Evolutionary conservation across 805 yeast species (phyloP).

Genomic region (Priceomyces melissophilus): DNA sequence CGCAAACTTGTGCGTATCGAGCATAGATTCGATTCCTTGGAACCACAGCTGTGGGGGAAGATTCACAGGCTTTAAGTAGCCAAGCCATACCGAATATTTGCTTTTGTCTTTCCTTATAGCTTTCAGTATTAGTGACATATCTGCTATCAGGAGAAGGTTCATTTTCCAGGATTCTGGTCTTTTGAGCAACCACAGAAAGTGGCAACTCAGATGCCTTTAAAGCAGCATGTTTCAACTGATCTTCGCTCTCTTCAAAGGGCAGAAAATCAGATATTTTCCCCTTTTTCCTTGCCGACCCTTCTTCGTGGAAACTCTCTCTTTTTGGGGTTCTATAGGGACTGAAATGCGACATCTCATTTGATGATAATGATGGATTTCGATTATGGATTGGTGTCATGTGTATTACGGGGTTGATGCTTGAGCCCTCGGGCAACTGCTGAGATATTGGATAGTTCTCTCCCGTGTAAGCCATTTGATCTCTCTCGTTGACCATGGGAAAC

Average conservation of each 20-base stretch:
- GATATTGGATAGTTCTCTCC: background rate
- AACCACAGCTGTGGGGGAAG: conserved; percentile 37
- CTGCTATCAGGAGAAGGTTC: conserved; percentile 12
- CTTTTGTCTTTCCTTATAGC: conserved; percentile 51
- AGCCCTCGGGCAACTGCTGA: conserved; percentile 9
- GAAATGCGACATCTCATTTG: no score
- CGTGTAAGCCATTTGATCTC: no score
- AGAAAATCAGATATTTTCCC: conserved; percentile 27
- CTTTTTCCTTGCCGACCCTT: conserved; percentile 17
- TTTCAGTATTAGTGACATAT: conserved; percentile 8
- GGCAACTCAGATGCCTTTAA: conserved; percentile 31
- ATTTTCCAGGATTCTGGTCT: conserved; percentile 43
- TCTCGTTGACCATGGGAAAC: background rate
- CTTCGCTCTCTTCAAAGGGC: conserved; percentile 35
- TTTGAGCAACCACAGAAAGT: conserved; percentile 40
- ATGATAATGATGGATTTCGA: no score
- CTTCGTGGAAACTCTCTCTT: background rate
- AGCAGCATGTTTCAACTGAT: conserved; percentile 36
- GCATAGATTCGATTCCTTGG: conserved; percentile 44
- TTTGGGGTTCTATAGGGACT: no score
- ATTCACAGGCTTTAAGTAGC: conserved; percentile 67
- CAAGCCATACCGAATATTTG: conserved; percentile 83
- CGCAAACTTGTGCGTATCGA: conserved; percentile 38
- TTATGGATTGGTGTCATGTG: no score
- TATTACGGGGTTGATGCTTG: background rate